Evolutionary conservation across 352 stramenopile species (phyloP).

Genomic region (Pythium phragmiticola): DNA sequence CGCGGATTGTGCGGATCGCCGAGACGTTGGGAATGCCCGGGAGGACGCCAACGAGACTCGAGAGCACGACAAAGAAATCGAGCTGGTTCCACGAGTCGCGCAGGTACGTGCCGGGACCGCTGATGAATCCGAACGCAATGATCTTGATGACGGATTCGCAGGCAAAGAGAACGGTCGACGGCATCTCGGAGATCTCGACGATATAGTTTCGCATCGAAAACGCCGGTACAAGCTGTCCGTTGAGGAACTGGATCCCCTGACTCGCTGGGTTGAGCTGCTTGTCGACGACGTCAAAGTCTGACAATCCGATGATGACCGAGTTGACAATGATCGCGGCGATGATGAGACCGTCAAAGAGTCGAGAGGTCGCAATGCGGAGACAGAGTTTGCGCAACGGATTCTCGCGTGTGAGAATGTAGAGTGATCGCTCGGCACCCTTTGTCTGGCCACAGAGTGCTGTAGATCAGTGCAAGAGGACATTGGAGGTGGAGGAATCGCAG

Average conservation of each 20-base stretch:
- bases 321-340: slow-evolving; percentile 85
- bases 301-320: slow-evolving; percentile 84
- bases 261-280: slow-evolving; percentile 59
- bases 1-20: slow-evolving; percentile 83
- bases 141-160: slow-evolving; percentile 91
- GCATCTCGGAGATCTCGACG: slow-evolving; percentile 67
- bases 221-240: slow-evolving; percentile 36
- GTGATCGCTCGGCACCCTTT: slow-evolving; percentile 47
- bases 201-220: slow-evolving; percentile 57
- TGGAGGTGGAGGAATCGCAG: too few relatives aligned
- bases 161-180: slow-evolving; percentile 89
- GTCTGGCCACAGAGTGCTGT: slow-evolving; percentile 19
- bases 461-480: too few relatives aligned
- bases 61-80: slow-evolving; percentile 91
- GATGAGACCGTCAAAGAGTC: slow-evolving; percentile 85
- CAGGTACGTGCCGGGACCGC: slow-evolving; percentile 66
- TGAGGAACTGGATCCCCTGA: slow-evolving; percentile 33
- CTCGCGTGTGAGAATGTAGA: slow-evolving; percentile 46
- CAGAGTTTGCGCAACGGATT: slow-evolving; percentile 50
- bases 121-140: slow-evolving; percentile 76
- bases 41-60: slow-evolving; percentile 55
- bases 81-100: slow-evolving; percentile 90
- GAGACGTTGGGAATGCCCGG: slow-evolving; percentile 78
- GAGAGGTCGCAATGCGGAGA: slow-evolving; percentile 47
- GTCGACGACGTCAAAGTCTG: slow-evolving; percentile 81